phyloP scores from a whole-genome alignment of 1,139 yeast species.

The Keqinozyma sinolaborantium region DNA sequence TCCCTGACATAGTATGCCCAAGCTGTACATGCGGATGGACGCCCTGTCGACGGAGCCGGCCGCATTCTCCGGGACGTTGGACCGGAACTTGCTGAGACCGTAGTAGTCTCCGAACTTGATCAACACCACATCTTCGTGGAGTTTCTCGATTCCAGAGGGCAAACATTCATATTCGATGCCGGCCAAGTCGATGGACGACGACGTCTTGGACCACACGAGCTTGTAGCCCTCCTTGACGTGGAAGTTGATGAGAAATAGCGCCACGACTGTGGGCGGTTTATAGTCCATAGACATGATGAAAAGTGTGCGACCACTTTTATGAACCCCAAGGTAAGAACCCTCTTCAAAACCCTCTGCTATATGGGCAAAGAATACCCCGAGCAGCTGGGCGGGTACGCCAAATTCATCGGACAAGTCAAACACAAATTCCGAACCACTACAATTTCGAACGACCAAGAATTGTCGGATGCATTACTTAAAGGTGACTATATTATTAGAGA shows the following conservation, averaged over 20 bases:
- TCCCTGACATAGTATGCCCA: constrained; percentile 59
- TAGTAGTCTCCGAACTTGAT: constrained; percentile 32
- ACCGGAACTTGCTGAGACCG: constrained; percentile 36
- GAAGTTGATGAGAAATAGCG: constrained; percentile 59
- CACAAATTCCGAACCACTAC: constrained; percentile 15
- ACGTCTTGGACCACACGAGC: constrained; percentile 48
- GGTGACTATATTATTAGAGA: constrained; percentile 33
- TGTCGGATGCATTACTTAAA: constrained; percentile 22
- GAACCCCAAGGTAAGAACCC: constrained; percentile 28
- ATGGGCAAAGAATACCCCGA: constrained; percentile 37
- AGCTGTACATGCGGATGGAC: constrained; percentile 60
- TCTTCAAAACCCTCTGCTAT: constrained; percentile 28
- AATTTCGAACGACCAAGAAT: constrained; percentile 12
- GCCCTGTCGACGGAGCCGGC: constrained; percentile 33
- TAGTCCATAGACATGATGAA: constrained; percentile 5
- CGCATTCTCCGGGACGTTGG: constrained; percentile 14
- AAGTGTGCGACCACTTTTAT: constrained; percentile 13
- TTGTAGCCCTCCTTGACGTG: constrained; percentile 63
- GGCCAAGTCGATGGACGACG: constrained; percentile 19
- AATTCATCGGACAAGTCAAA: constrained; percentile 19
- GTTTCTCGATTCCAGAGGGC: constrained; percentile 83
- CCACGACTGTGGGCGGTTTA: constrained; percentile 33
- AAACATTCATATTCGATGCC: constrained; percentile 69
- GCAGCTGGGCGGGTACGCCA: constrained; percentile 25
- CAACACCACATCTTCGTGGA: constrained; percentile 41